Conservation (phyloP, 176 grass and related monocot genomes). For the Oryza glumipatula region DNA sequence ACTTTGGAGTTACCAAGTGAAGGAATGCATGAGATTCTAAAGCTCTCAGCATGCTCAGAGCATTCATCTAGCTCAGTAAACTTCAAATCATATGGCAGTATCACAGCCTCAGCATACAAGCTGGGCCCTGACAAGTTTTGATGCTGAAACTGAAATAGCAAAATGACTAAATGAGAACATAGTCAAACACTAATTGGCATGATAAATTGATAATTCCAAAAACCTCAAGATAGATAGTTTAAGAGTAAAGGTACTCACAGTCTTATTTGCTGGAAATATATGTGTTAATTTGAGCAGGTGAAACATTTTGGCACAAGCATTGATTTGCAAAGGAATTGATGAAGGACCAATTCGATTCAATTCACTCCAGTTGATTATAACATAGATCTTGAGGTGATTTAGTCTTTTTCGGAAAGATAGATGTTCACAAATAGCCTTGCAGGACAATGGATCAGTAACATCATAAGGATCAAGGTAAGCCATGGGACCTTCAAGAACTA, state of each 20-base stretch:
- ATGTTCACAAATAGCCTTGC: constrained; percentile 67
- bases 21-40: constrained; percentile 47
- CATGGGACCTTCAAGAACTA: constrained; percentile 79
- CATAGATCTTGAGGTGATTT: constrained; percentile 57
- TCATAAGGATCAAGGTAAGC: constrained; percentile 55
- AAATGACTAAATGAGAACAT: constrained; percentile 37
- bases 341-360: constrained; percentile 50
- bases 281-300: constrained; percentile 78
- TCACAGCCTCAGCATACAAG: constrained; percentile 77
- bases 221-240: not conserved
- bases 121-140: constrained; percentile 39
- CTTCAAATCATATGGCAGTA: constrained; percentile 67
- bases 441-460: constrained; percentile 65
- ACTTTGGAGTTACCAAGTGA: constrained; percentile 40
- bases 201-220: constrained; percentile 28
- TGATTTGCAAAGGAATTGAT: constrained; percentile 50
- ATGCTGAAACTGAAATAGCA: constrained; percentile 60
- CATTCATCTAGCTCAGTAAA: constrained; percentile 48
- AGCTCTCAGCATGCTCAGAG: constrained; percentile 47
- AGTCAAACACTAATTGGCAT: constrained; percentile 16
- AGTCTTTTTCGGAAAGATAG: constrained; percentile 49
- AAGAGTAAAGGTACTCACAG: constrained; percentile 44
- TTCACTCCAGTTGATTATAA: constrained; percentile 67
- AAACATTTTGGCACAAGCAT: constrained; percentile 45
- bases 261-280: constrained; percentile 68